Evolutionary conservation across 2,329 filamentous ascomycete species (phyloP), one percentile per base, ranked within the genome.

Genomic region (Alternaria burnsii): DNA sequence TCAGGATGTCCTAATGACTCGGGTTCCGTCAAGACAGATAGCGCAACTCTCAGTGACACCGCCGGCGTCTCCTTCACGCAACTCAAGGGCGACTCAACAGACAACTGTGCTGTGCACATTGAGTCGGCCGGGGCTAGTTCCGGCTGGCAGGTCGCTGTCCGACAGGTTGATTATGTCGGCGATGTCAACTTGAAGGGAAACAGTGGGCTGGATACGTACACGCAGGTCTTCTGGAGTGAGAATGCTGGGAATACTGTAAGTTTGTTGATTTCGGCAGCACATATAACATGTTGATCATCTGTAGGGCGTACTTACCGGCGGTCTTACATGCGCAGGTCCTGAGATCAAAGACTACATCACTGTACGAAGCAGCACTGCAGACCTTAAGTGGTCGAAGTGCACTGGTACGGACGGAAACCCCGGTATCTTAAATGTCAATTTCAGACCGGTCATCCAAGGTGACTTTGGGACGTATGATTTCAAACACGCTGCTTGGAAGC

Each of bases 341-440:
- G 70, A 72, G 9, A 61, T 73, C 64, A 71, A 69, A 44, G 68
- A 74, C 44, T 66, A 63, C 20, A 61, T 76, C 14, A 75, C 71
- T 4, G 56, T 75, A 8, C 55, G 59, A 16, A 66, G 67, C 28
- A 69, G 61, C 58, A 70, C 71, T 3, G 62, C 56, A 30, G 66
- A 70, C 47, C 63, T 69, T n/a, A 70, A 62, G 30, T 76, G 70
- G 71, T 73, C 71, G 5, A 73, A 71, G 53, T 76, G 73, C 62
- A 75, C 65, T 8, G 66, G 67, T 24, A 46, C 56, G 16, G 70
- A 70, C 55, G 71, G 72, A 1, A 71, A 68, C 40, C 67, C 71
- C 2, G 73, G 73, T 5, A 73, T 76, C 41, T 58, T 76, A 56
- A 76, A 76, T 52, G 67, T 76, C 47, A 76, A 76, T 53, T 66